Conservation (phyloP, 1,139 yeast species). For the Kodamaea alishanica region DNA sequence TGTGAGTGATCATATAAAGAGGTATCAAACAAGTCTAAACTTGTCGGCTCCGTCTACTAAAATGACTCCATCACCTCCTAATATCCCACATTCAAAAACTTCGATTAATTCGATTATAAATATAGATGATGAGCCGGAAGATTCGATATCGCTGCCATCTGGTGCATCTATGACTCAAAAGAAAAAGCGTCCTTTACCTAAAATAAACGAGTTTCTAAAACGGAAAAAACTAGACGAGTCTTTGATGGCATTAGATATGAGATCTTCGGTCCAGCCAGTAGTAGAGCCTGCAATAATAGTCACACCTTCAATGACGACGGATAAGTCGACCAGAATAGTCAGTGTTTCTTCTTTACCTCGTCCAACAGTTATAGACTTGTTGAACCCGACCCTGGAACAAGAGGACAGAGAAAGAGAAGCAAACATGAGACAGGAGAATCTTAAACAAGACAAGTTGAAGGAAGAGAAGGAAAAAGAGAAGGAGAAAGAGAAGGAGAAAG, state of each 20-base stretch:
- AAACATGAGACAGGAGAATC: neutral
- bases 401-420: conserved; percentile 3
- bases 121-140: conserved; percentile 26
- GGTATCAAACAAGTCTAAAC: conserved; percentile 31
- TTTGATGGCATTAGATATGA: conserved; percentile 1
- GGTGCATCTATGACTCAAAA: conserved; percentile 11
- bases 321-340: conserved; percentile 10
- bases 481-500: conserved; percentile 9
- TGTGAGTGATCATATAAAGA: conserved; percentile 25
- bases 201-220: conserved; percentile 14
- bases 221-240: conserved; percentile 17
- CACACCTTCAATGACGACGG: conserved; percentile 18
- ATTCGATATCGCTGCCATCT: conserved; percentile 4
- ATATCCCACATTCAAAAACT: conserved; percentile 22
- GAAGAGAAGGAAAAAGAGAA: conserved; percentile 7
- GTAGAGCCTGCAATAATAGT: conserved; percentile 16
- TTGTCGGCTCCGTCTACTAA: conserved; percentile 5
- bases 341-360: conserved; percentile 12
- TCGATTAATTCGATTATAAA: conserved; percentile 39
- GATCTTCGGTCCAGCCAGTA: conserved; percentile 15
- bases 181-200: conserved; percentile 13
- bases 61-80: conserved; percentile 1
- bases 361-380: conserved; percentile 18
- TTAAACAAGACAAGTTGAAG: conserved; percentile 4
- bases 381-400: conserved; percentile 13